These are phyloP conservation scores for Corynespora cassiicola DNA, from an alignment of 2,329 filamentous ascomycete genomes.

Conservation along the genomic window DNA sequence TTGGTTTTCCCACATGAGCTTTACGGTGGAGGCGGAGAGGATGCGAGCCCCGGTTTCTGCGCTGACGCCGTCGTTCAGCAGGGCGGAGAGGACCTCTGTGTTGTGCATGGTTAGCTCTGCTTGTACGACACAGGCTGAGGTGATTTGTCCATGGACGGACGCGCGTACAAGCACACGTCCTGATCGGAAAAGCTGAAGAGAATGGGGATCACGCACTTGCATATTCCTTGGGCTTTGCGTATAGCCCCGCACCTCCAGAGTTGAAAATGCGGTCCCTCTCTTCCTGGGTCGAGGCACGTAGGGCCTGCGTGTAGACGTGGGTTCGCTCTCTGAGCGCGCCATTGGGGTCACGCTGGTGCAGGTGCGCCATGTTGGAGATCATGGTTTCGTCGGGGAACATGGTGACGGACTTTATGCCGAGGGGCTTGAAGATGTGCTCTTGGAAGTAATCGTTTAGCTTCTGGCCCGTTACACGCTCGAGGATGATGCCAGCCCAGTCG, in stretches of 20 bases:
- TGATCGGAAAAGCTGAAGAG: too few species aligned
- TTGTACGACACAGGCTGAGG: too few species aligned
- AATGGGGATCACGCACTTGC: conserved; percentile 51
- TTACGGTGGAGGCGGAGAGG: conserved; percentile 63
- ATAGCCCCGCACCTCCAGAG: conserved; percentile 68
- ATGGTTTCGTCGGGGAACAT: conserved; percentile 65
- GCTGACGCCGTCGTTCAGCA: conserved; percentile 70
- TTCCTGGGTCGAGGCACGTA: conserved; percentile 53
- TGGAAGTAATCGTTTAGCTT: conserved; percentile 55
- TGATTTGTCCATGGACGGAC: too few species aligned
- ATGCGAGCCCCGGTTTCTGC: conserved; percentile 63
- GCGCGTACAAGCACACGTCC: too few species aligned
- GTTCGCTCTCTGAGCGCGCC: conserved; percentile 50
- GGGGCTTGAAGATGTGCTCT: conserved; percentile 54
- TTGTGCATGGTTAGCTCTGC: too few species aligned
- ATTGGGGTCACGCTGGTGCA: conserved; percentile 58
- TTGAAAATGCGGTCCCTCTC: conserved; percentile 59
- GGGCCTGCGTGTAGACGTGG: conserved; percentile 57
- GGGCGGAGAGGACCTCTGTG: conserved; percentile 63
- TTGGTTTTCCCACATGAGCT: conserved; percentile 71
- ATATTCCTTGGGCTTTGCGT: conserved; percentile 66
- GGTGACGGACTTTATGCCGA: conserved; percentile 57
- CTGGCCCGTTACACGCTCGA: conserved; percentile 53
- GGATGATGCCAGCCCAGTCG: conserved; percentile 58
- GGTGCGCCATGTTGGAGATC: conserved; percentile 61